Conservation (phyloP, 805 yeast species). For the Kazachstania bromeliacearum region DNA sequence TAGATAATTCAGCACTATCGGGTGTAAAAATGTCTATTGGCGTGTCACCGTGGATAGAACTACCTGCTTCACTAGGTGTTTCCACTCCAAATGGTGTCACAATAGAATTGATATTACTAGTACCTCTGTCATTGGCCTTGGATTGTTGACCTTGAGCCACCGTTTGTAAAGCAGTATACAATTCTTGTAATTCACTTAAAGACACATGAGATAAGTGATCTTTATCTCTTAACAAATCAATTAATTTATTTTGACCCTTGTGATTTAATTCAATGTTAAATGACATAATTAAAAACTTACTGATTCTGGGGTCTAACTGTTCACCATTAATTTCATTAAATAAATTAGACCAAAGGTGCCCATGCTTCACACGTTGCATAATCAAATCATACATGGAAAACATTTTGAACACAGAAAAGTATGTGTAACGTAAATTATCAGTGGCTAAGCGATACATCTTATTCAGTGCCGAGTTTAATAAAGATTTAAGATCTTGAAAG, state of each 20-base stretch:
- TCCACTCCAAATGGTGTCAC: neutral
- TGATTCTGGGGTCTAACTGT: constrained; percentile 14
- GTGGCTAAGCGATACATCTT: constrained; percentile 17
- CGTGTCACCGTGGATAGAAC: neutral
- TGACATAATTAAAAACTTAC: constrained; percentile 16
- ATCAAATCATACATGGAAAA: constrained; percentile 22
- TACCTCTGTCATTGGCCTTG: neutral
- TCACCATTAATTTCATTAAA: constrained; percentile 9
- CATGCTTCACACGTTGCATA: constrained; percentile 17
- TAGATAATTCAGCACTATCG: constrained; percentile 1
- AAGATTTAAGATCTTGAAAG: constrained; percentile 11
- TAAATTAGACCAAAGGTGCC: constrained; percentile 14
- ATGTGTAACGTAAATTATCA: constrained; percentile 21
- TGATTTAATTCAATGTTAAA: constrained; percentile 15
- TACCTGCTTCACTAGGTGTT: neutral
- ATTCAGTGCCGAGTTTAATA: constrained; percentile 16
- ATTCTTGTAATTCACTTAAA: constrained; percentile 5
- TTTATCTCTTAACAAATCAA: constrained; percentile 13
- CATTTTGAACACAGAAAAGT: constrained; percentile 26
- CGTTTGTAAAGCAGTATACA: too few species aligned
- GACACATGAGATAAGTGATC: constrained; percentile 10
- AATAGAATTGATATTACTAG: neutral
- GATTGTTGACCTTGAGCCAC: too few species aligned
- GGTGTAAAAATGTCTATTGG: neutral
- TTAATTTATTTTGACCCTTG: constrained; percentile 4